Conservation (phyloP, 2,329 filamentous ascomycete species). For the Orbilia quercus region DNA sequence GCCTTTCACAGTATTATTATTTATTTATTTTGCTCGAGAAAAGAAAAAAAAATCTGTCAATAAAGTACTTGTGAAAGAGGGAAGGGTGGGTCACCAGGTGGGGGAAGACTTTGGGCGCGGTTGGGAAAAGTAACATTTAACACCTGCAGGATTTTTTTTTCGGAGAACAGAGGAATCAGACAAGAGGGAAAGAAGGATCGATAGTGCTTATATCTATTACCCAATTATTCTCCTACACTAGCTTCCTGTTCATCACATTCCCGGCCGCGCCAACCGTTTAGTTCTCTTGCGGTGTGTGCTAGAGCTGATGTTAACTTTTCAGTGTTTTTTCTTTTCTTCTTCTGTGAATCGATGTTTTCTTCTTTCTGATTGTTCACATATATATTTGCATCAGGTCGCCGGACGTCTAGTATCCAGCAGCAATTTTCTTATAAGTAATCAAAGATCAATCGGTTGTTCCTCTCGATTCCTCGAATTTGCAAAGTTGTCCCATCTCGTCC, state of each 20-base stretch:
- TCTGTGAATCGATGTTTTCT: background rate
- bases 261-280: conserved; percentile 17
- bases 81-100: background rate
- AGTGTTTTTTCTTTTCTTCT: conserved; percentile 17
- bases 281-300: conserved; percentile 7
- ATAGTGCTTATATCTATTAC: conserved; percentile 25
- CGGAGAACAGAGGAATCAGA: background rate
- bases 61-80: conserved; percentile 1
- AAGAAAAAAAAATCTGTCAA: conserved; percentile 17
- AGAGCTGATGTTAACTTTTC: background rate
- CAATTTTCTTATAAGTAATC: background rate
- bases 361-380: background rate
- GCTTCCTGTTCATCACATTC: conserved; percentile 20
- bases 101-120: background rate
- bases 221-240: conserved; percentile 30
- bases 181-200: conserved; percentile 7
- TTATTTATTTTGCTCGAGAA: conserved; percentile 23
- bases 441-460: no score
- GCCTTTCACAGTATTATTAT: conserved; percentile 36
- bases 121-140: background rate
- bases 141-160: background rate
- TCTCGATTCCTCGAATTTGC: no score
- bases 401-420: background rate
- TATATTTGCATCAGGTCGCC: no score
- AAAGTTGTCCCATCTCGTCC: no score